Evolutionary conservation across 2,329 filamentous ascomycete species (phyloP), one percentile per base, ranked within the genome.

Genomic region (Cylindrodendrum hubeiense): DNA sequence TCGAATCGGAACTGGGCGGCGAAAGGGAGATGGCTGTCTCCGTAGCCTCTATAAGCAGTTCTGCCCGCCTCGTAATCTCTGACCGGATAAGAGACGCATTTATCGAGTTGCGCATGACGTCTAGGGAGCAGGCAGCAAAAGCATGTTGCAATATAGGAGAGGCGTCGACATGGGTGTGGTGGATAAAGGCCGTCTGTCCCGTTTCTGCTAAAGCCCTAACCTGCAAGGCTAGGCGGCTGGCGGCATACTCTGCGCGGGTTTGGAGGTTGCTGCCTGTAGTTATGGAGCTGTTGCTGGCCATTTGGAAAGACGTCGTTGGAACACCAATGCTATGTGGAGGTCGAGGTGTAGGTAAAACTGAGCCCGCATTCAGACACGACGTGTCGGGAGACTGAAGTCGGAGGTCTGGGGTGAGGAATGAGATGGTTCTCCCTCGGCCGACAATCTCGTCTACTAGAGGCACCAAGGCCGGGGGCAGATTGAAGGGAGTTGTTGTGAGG

Each of bases 121-220:
- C 24, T 4, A 64, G 4, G 4, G 61, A 55, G 39, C 60, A 51
- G 6, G 60, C 54, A 13, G 60, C 54, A 7, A 63, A 39, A 13
- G 55, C 61, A 15, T 60, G 55, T 43, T 34, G 55, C 1, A 64
- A 33, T 5, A 60, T 33, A 17, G 61, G 26, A 13, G 61, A 64
- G 51, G 55, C 61, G 7, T 55, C 41, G 19, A 53, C 44, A 19
- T 64, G 55, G 1, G 61, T 60, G 22, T 53, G 49, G 21, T 64
- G 61, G 37, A 64, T 60, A 19, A 64, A 64, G 5, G 61, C 33
- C 2, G 61, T 64, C 28, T 64, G 55, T 2, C 60, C 60, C 2
- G 21, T 52, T 15, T 63, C 47, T 22, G 55, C 60, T 33, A 63
- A 17, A 30, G 55, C 41, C 3, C 55, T 43, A 5, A 54, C 60